Conservation (phyloP, 106 monocot species). For the Gastrodia elata region DNA sequence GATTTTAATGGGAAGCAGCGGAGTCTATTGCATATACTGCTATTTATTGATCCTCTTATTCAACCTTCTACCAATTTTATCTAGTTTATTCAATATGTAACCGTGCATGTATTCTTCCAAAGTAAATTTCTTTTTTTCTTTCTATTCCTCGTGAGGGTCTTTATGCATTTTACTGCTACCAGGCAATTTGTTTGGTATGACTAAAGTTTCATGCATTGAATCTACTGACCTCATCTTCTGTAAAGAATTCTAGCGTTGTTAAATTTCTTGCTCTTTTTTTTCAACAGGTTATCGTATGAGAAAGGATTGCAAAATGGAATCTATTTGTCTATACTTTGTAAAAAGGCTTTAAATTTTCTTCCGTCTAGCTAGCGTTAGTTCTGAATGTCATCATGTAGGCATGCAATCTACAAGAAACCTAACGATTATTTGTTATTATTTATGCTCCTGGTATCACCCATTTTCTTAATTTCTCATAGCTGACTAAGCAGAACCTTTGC, state of each 20-base stretch:
- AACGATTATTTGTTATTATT: not conserved
- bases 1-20: too few relatives aligned
- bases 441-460: not conserved
- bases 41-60: not conserved
- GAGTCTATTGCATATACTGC: too few relatives aligned
- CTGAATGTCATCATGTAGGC: too few relatives aligned
- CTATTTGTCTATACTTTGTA: not conserved
- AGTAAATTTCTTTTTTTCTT: not conserved
- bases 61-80: not conserved
- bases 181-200: not conserved
- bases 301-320: not conserved
- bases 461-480: not conserved
- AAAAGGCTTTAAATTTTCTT: not conserved
- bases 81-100: not conserved
- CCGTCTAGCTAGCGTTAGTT: too few relatives aligned
- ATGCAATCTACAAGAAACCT: not conserved
- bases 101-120: not conserved
- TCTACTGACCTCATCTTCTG: not conserved
- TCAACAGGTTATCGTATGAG: not conserved
- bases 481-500: not conserved
- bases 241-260: not conserved
- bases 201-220: not conserved
- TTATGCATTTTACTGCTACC: not conserved
- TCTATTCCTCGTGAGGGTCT: not conserved
- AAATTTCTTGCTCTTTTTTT: not conserved